phyloP scores from a whole-genome alignment of 768 basidiomycete genomes.

The Pisolithus microcarpus region DNA sequence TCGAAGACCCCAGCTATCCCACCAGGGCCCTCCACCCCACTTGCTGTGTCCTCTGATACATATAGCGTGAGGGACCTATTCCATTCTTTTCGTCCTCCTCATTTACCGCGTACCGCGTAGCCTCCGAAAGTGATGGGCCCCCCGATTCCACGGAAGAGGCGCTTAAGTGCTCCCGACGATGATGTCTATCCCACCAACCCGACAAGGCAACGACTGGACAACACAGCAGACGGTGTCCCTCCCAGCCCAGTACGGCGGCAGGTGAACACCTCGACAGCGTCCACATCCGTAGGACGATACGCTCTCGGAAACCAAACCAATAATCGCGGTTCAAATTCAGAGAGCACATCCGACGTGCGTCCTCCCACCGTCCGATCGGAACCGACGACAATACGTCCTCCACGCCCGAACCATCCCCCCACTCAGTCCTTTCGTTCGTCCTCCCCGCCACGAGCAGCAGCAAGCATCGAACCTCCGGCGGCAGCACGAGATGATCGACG shows the following conservation, averaged over 20 bases:
- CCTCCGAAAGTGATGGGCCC: slow-evolving; percentile 11
- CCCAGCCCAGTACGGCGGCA: slow-evolving; percentile 10
- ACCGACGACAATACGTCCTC: no score
- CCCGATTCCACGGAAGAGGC: slow-evolving; percentile 8
- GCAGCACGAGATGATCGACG: no score
- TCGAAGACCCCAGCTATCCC: background rate
- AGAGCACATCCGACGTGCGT: background rate
- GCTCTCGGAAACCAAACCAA: background rate
- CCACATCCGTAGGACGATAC: background rate
- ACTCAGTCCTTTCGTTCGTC: no score
- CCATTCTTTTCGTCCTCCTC: background rate
- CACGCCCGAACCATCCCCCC: no score
- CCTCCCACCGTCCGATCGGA: background rate
- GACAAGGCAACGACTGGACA: slow-evolving; percentile 11
- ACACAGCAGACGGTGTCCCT: background rate
- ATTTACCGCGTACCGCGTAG: slow-evolving; percentile 4
- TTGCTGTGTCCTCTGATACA: background rate
- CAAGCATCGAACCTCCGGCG: no score
- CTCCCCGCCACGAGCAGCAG: no score
- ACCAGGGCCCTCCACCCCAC: background rate
- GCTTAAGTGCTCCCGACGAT: background rate
- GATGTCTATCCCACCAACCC: background rate
- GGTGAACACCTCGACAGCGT: slow-evolving; percentile 3
- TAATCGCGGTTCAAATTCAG: background rate
- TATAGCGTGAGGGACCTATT: slow-evolving; percentile 1